These are phyloP conservation scores for Fusarium buharicum DNA, from an alignment of 2,329 filamentous ascomycete species.

Conservation along the genomic window DNA sequence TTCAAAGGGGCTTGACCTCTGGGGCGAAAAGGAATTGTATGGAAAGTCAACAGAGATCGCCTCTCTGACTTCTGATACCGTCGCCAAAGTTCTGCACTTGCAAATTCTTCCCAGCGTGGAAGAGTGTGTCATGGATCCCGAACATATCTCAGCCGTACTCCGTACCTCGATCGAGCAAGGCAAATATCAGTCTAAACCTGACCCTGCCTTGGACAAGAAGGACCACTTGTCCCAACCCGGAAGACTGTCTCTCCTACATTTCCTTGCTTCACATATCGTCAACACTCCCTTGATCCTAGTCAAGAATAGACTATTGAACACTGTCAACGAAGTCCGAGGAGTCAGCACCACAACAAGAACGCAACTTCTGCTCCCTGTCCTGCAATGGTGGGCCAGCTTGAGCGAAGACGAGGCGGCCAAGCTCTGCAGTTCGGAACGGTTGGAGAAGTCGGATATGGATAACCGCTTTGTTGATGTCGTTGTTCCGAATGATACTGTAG, in stretches of 20 bases:
- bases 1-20: conserved; percentile 58
- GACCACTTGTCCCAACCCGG: conserved; percentile 67
- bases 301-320: conserved; percentile 76
- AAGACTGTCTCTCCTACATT: conserved; percentile 73
- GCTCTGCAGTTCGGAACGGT: conserved; percentile 53
- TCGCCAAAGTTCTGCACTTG: conserved; percentile 69
- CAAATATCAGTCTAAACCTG: conserved; percentile 51
- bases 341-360: conserved; percentile 76
- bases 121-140: conserved; percentile 84
- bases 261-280: conserved; percentile 77
- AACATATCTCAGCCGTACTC: conserved; percentile 74
- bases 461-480: conserved; percentile 62
- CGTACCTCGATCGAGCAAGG: conserved; percentile 54
- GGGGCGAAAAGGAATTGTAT: conserved; percentile 74
- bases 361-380: conserved; percentile 77
- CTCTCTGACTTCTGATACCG: conserved; percentile 68
- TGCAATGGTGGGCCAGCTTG: conserved; percentile 74
- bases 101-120: conserved; percentile 81
- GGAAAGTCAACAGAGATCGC: conserved; percentile 63
- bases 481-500: conserved; percentile 63
- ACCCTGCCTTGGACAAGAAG: conserved; percentile 60
- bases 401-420: conserved; percentile 60
- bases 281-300: conserved; percentile 74
- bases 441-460: conserved; percentile 57
- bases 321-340: conserved; percentile 77